Conservation (phyloP, 352 stramenopile species). For the Lagenidium sp. region DNA sequence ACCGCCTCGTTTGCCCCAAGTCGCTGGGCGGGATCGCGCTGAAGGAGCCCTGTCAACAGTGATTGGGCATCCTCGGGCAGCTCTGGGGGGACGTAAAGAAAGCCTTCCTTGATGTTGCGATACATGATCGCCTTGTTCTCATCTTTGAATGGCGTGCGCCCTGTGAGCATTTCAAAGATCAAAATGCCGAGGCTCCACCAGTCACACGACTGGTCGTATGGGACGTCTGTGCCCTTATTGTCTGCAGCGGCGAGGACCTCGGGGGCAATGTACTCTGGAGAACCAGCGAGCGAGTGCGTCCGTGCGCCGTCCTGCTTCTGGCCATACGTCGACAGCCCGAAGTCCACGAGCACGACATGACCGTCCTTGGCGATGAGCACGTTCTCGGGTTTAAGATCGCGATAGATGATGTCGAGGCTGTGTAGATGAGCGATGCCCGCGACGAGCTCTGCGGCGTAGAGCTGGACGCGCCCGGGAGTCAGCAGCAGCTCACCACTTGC, state of each 20-base stretch:
- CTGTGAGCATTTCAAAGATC: conserved; percentile 88
- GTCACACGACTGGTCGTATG: conserved; percentile 79
- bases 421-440: conserved; percentile 82
- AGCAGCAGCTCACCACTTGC: conserved; percentile 54
- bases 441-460: conserved; percentile 83
- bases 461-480: conserved; percentile 60
- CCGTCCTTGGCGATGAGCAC: conserved; percentile 85
- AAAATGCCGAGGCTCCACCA: conserved; percentile 90
- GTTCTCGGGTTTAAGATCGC: conserved; percentile 86
- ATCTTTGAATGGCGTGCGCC: conserved; percentile 90
- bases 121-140: conserved; percentile 90
- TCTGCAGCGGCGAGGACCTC: conserved; percentile 79
- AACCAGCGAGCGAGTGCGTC: conserved; percentile 72
- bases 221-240: conserved; percentile 24
- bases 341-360: conserved; percentile 86
- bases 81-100: conserved; percentile 72
- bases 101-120: conserved; percentile 82
- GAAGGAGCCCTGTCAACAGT: conserved; percentile 67
- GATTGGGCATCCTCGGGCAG: conserved; percentile 63
- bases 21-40: conserved; percentile 64
- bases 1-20: conserved; percentile 68
- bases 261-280: conserved; percentile 88
- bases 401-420: conserved; percentile 87
- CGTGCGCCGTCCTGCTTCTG: conserved; percentile 20
- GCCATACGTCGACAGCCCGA: conserved; percentile 85